Evolutionary conservation across 2,329 filamentous ascomycete species (phyloP), one percentile per base, ranked within the genome.

Genomic region (Shiraia sp.): DNA sequence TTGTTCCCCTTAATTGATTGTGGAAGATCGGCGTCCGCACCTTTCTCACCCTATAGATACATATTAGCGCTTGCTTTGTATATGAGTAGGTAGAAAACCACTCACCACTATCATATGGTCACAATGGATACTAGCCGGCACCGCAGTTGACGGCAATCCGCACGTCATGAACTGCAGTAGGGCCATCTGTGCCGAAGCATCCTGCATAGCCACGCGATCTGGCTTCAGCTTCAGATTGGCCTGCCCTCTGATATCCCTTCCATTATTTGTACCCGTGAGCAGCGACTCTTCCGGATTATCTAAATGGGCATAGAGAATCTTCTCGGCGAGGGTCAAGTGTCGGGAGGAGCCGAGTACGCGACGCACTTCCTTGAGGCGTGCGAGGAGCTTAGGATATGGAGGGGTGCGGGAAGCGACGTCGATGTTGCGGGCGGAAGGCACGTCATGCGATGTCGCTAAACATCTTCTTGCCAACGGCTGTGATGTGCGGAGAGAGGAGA

Each of bases 81-180:
- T 22, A 4, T 8, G 8, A 22, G 19, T 22, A 37, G 23, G 22
- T 16, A 15, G 28, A n/a, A n/a, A n/a, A 9, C 3, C 17, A 42
- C 33, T 22, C 10, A 37, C 50, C 22, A 97, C 92, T 73, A 99
- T 97, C 84, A 99, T 86, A 72, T 99, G 93, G 75, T 99, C 93
- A 73, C 93, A 99, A 76, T 99, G 93, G 58, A 97, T 96, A 70
- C 91, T 96, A 34, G 93, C 92, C 9, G 93, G 93, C 35, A 99
- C 92, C 8, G 91, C 91, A 2, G 93, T 96, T 45, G 83, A 83
- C 19, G 87, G 87, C 39, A 99, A 79, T 40, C 90, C 88, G 72
- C 93, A 99, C 19, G 88, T 89, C 92, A 99, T 99, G 79, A 99
- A 99, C 73, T 99, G 93, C 59, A 99, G 76, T 53, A 99, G 77